Conservation (phyloP, 129 eudicot species). For the Tagetes erecta region DNA sequence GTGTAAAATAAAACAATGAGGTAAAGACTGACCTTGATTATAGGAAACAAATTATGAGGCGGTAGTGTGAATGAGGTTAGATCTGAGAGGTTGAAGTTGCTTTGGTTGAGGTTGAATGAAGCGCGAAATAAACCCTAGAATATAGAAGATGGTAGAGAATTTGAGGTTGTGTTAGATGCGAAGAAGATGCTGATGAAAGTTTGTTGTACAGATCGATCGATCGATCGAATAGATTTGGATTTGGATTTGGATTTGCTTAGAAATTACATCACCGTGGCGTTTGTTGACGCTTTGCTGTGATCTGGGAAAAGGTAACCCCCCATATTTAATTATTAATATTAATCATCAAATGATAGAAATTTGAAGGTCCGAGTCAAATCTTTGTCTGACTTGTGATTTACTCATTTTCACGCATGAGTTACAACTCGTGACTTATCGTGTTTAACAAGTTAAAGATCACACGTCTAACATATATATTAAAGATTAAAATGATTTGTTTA, state of each 20-base stretch:
- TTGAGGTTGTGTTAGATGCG: conserved; percentile 12
- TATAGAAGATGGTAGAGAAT: not conserved
- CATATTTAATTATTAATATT: conserved; percentile 13
- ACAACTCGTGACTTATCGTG: too few species aligned
- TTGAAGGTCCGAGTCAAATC: conserved; percentile 25
- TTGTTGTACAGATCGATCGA: conserved; percentile 15
- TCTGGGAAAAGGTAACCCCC: conserved; percentile 31
- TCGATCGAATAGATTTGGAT: conserved; percentile 12
- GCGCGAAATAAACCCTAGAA: conserved; percentile 40
- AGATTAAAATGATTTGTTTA: too few species aligned
- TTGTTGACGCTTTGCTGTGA: conserved; percentile 36
- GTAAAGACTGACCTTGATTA: conserved; percentile 30
- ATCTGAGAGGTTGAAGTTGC: conserved; percentile 31
- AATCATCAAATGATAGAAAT: not conserved
- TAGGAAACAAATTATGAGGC: not conserved
- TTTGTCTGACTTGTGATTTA: conserved; percentile 27
- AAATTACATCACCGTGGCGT: conserved; percentile 17
- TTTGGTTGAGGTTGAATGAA: conserved; percentile 28
- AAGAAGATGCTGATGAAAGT: conserved; percentile 31
- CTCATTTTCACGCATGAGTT: not conserved
- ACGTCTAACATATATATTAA: too few species aligned
- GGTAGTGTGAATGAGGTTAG: conserved; percentile 15
- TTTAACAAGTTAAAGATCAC: too few species aligned
- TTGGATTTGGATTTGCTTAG: conserved; percentile 25
- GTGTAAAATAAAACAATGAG: not conserved